Evolutionary conservation across 2,329 filamentous ascomycete species (phyloP).

Genomic region (Beauveria scarabaeidicola): DNA sequence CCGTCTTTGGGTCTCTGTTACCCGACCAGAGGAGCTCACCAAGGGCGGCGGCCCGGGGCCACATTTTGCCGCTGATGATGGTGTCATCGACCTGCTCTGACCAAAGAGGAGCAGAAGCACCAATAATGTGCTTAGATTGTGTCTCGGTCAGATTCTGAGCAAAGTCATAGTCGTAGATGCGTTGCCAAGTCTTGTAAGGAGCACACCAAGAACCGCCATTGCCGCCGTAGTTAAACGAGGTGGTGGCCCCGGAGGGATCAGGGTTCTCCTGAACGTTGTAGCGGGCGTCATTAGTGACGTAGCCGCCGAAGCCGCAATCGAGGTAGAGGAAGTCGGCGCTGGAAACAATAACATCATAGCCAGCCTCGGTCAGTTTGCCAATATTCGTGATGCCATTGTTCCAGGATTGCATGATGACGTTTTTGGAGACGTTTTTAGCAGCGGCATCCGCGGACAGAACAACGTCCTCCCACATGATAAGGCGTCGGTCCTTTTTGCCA

Average conservation of each 20-base stretch:
- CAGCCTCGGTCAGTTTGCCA: slow-evolving; percentile 37
- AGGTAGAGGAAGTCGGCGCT: slow-evolving; percentile 48
- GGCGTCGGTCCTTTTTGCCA: slow-evolving; percentile 33
- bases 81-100: slow-evolving; percentile 47
- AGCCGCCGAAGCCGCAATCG: slow-evolving; percentile 47
- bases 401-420: slow-evolving; percentile 47
- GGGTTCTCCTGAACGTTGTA: slow-evolving; percentile 48
- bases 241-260: slow-evolving; percentile 23
- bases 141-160: slow-evolving; percentile 36
- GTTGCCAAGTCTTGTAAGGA: slow-evolving; percentile 52
- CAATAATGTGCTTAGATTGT: slow-evolving; percentile 40
- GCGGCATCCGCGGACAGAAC: slow-evolving; percentile 31
- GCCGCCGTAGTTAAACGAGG: slow-evolving; percentile 48
- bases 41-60: slow-evolving; percentile 48
- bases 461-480: slow-evolving; percentile 52
- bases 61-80: slow-evolving; percentile 41
- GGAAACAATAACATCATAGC: slow-evolving; percentile 49
- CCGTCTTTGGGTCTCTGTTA: slow-evolving; percentile 34
- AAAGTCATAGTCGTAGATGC: slow-evolving; percentile 52
- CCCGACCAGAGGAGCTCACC: slow-evolving; percentile 49
- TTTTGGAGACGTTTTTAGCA: slow-evolving; percentile 38
- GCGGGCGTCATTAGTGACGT: slow-evolving; percentile 44
- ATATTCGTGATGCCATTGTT: slow-evolving; percentile 45
- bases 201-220: slow-evolving; percentile 48
- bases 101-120: slow-evolving; percentile 44